Percentiles rank a stretch among this genome's conserved stretches.
These are phyloP conservation scores for Colletotrichum tanaceti DNA, from an alignment of 2,329 filamentous ascomycete species.

Conservation along the genomic window DNA sequence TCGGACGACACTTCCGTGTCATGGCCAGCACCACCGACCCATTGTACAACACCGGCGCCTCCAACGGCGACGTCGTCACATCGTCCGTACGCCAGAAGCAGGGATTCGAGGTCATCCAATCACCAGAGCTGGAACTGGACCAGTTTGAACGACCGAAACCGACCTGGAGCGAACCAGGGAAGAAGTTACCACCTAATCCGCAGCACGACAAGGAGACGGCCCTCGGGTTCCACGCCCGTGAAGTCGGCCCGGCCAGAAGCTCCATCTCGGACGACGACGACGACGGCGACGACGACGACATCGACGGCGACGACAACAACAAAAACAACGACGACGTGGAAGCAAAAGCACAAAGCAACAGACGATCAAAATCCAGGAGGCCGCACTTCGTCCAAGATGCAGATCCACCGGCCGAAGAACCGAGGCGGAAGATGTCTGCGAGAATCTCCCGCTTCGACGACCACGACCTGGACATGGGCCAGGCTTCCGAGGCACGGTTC, in stretches of 20 bases:
- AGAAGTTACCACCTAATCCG: neutral
- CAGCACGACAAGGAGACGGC: neutral
- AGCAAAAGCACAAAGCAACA: neutral
- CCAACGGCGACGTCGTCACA: constrained; percentile 14
- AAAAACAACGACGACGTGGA: constrained; percentile 10
- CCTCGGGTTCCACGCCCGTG: neutral
- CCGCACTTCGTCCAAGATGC: constrained; percentile 12
- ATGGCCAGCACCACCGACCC: constrained; percentile 35
- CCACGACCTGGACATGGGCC: constrained; percentile 31
- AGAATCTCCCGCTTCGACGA: constrained; percentile 34
- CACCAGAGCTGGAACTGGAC: constrained; percentile 25
- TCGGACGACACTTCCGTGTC: constrained; percentile 44
- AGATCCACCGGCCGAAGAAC: neutral
- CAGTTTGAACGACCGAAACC: constrained; percentile 31
- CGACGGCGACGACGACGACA: neutral
- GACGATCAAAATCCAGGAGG: neutral
- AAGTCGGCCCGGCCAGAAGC: neutral
- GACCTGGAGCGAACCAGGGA: neutral
- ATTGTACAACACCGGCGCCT: constrained; percentile 14
- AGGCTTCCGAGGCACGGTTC: constrained; percentile 36
- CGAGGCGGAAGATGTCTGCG: constrained; percentile 31
- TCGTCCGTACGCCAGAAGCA: constrained; percentile 33
- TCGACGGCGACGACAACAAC: no score
- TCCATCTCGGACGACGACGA: constrained; percentile 1
- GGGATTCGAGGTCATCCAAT: constrained; percentile 19